phyloP scores from a whole-genome alignment of 2,329 filamentous ascomycete genomes.

The Rhytidhysteron rufulum region DNA sequence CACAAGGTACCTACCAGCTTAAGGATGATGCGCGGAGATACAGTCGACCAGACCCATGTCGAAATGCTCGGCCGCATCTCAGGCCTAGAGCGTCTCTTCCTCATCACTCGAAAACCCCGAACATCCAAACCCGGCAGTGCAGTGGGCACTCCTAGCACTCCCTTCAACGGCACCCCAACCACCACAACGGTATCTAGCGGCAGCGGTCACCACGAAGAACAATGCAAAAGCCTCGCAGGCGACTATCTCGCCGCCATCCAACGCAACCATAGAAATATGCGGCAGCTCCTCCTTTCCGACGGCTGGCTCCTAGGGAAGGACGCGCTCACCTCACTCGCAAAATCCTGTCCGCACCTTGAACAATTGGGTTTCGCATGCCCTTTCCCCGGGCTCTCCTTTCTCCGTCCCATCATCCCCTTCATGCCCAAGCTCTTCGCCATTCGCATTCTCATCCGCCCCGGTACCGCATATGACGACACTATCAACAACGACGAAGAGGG shows the following conservation, averaged over 20 bases:
- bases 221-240: slow-evolving; percentile 34
- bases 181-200: slow-evolving; percentile 1
- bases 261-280: slow-evolving; percentile 47
- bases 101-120: slow-evolving; percentile 43
- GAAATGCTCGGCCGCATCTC: slow-evolving; percentile 40
- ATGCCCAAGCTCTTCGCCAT: slow-evolving; percentile 39
- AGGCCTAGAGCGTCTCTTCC: slow-evolving; percentile 50
- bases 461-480: slow-evolving; percentile 21
- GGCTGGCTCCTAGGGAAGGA: slow-evolving; percentile 51
- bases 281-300: slow-evolving; percentile 55
- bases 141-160: slow-evolving; percentile 23
- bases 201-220: slow-evolving; percentile 16
- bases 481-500: slow-evolving; percentile 24
- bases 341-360: slow-evolving; percentile 54
- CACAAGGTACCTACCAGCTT: slow-evolving; percentile 31
- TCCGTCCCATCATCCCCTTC: slow-evolving; percentile 33
- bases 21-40: slow-evolving; percentile 49
- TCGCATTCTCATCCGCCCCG: slow-evolving; percentile 34
- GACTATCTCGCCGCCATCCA: slow-evolving; percentile 52
- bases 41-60: slow-evolving; percentile 42
- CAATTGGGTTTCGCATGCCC: slow-evolving; percentile 54
- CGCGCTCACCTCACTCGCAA: slow-evolving; percentile 50
- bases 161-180: slow-evolving; percentile 22
- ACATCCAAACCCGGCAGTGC: slow-evolving; percentile 22
- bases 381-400: slow-evolving; percentile 47